These are phyloP conservation scores for Mycosarcoma maydis DNA, from an alignment of 1,284 basidiomycete genomes.

Conservation along the genomic window DNA sequence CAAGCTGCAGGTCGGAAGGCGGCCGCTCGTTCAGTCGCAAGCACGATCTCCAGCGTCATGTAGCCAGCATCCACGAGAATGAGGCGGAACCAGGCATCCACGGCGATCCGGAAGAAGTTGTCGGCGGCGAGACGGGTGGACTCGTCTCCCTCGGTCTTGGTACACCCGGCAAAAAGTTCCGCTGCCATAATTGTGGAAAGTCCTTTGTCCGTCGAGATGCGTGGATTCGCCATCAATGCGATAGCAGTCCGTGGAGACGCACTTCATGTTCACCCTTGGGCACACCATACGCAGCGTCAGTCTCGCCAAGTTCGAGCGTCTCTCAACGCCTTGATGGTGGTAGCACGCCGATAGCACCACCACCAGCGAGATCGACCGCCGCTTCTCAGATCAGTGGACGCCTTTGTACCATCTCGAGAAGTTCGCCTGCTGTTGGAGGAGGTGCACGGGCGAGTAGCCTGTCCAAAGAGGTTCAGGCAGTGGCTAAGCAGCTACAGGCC, in stretches of 20 bases:
- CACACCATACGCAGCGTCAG: constrained; percentile 18
- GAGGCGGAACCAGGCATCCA: constrained; percentile 60
- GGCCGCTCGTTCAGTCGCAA: constrained; percentile 87
- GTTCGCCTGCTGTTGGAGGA: constrained; percentile 6
- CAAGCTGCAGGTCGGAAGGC: constrained; percentile 71
- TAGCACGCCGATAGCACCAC: constrained; percentile 2
- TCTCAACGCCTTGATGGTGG: constrained; percentile 7
- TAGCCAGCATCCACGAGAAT: constrained; percentile 78
- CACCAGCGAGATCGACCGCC: constrained; percentile 3
- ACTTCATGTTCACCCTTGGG: constrained; percentile 20
- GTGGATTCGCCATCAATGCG: constrained; percentile 57
- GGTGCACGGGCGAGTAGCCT: constrained; percentile 23
- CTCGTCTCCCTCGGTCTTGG: constrained; percentile 56
- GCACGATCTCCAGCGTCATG: constrained; percentile 84
- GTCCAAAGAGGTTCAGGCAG: constrained; percentile 42
- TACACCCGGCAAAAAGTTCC: constrained; percentile 62
- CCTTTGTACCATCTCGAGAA: constrained; percentile 6
- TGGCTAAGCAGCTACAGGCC: constrained; percentile 40
- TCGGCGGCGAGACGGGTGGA: constrained; percentile 45
- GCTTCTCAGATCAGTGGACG: background rate
- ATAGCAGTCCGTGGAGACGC: constrained; percentile 16
- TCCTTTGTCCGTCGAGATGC: constrained; percentile 64
- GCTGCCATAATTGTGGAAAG: constrained; percentile 58
- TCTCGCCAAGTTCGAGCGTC: constrained; percentile 18
- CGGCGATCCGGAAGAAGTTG: constrained; percentile 50